These are phyloP conservation scores for Myriangium duriaei DNA, from an alignment of 2,329 filamentous ascomycete genomes.

Conservation along the genomic window DNA sequence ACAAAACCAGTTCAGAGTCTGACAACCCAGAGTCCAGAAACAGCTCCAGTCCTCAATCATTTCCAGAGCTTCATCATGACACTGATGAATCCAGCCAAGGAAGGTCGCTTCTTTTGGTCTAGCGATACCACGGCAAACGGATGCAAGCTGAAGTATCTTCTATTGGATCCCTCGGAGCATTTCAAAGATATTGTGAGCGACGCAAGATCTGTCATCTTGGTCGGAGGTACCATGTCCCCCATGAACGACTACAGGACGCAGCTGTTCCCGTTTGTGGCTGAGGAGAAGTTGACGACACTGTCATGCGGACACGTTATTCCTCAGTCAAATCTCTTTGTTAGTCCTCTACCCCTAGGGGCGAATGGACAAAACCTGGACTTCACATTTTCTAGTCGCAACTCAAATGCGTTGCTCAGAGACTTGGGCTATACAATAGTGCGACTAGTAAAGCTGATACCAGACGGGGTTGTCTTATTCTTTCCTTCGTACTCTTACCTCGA, in stretches of 20 bases:
- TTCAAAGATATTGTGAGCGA: constrained; percentile 79
- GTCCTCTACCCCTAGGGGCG: constrained; percentile 47
- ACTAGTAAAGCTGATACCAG: constrained; percentile 61
- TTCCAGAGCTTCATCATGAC: constrained; percentile 61
- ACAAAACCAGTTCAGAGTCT: background rate
- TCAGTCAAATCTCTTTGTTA: constrained; percentile 63
- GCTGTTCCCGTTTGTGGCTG: constrained; percentile 62
- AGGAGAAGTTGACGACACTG: constrained; percentile 57
- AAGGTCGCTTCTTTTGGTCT: constrained; percentile 48
- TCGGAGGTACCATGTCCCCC: constrained; percentile 94
- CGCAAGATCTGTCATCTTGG: constrained; percentile 76
- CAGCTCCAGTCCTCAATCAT: constrained; percentile 46
- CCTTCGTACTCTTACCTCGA: constrained; percentile 88
- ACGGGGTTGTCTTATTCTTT: constrained; percentile 90
- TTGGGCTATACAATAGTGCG: constrained; percentile 63
- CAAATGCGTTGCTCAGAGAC: constrained; percentile 52
- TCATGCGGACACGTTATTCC: constrained; percentile 95
- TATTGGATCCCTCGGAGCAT: constrained; percentile 82
- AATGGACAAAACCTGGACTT: constrained; percentile 60
- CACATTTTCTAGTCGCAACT: constrained; percentile 65
- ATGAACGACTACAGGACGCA: constrained; percentile 83
- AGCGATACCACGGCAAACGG: constrained; percentile 37
- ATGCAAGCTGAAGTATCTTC: constrained; percentile 59
- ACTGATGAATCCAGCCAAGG: constrained; percentile 70
- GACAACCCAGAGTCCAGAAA: constrained; percentile 16